These are phyloP conservation scores for Strobilomyces confusus DNA, from an alignment of 768 basidiomycete species.

Conservation along the genomic window DNA sequence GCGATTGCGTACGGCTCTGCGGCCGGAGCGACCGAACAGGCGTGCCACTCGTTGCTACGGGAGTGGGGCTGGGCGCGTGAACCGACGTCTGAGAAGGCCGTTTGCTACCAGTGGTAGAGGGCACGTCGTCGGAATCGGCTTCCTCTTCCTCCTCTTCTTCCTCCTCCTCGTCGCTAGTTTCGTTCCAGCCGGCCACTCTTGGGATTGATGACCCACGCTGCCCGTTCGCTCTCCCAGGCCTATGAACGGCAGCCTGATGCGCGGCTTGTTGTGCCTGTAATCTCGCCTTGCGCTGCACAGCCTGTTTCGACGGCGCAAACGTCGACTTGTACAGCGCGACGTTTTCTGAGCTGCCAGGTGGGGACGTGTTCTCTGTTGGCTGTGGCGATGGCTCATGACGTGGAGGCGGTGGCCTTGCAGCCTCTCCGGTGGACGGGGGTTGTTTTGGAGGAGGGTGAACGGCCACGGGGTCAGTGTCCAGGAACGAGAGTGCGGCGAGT, in stretches of 20 bases:
- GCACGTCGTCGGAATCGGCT: conserved; percentile 57
- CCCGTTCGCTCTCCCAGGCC: conserved; percentile 59
- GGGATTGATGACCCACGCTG: conserved; percentile 41
- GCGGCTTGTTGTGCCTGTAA: conserved; percentile 81
- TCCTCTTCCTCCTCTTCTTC: conserved; percentile 75
- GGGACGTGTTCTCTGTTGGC: conserved; percentile 29
- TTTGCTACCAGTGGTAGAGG: conserved; percentile 32
- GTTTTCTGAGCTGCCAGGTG: conserved; percentile 25
- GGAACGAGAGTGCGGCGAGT: conserved; percentile 73
- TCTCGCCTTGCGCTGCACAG: conserved; percentile 81
- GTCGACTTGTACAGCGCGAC: conserved; percentile 67
- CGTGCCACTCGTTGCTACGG: conserved; percentile 15
- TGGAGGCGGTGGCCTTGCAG: conserved; percentile 22
- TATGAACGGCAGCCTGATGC: conserved; percentile 69
- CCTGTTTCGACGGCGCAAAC: conserved; percentile 82
- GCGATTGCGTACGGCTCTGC: conserved; percentile 30
- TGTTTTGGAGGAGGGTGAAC: conserved; percentile 19
- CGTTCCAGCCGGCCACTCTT: conserved; percentile 46
- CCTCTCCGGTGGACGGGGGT: background rate
- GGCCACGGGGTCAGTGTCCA: conserved; percentile 41
- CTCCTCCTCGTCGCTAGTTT: conserved; percentile 78
- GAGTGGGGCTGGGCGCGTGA: conserved; percentile 19
- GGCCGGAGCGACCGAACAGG: conserved; percentile 28
- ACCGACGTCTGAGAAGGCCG: conserved; percentile 25
- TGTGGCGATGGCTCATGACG: conserved; percentile 29